Conservation (phyloP, 2,329 filamentous ascomycete genomes). For the Myrmaecium sp. region DNA sequence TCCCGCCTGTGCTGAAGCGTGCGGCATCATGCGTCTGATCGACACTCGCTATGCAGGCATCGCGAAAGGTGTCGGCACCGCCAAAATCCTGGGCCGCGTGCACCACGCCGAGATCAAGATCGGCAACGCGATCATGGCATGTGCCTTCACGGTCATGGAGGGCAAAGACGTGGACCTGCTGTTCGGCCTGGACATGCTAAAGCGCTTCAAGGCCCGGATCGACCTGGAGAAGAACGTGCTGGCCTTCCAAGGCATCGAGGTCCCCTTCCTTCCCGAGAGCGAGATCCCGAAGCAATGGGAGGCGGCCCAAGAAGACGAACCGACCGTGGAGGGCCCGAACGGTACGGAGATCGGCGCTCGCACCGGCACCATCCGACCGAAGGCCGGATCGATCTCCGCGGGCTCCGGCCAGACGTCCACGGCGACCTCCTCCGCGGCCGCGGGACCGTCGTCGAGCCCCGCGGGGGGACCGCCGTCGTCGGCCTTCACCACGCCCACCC, state of each 20-base stretch:
- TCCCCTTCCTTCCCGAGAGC: conserved; percentile 78
- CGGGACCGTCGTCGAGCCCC: conserved; percentile 6
- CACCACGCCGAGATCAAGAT: conserved; percentile 93
- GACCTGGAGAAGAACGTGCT: conserved; percentile 74
- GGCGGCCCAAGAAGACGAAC: conserved; percentile 58
- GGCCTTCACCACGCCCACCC: conserved; percentile 5
- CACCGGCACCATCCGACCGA: conserved; percentile 56
- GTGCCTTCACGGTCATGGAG: conserved; percentile 98
- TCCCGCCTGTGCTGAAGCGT: conserved; percentile 73
- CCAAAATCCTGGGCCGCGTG: conserved; percentile 83
- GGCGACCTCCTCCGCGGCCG: conserved; percentile 26
- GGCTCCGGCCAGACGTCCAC: conserved; percentile 18
- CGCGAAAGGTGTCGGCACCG: conserved; percentile 84
- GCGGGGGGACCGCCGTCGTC: too few relatives aligned
- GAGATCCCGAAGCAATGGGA: conserved; percentile 80
- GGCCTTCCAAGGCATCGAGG: conserved; percentile 73
- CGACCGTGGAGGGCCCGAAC: conserved; percentile 66
- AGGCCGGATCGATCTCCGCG: too few relatives aligned
- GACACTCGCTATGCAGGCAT: conserved; percentile 85
- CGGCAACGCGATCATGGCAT: conserved; percentile 69
- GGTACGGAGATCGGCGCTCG: conserved; percentile 78
- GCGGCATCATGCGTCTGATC: conserved; percentile 90
- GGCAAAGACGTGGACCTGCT: conserved; percentile 90
- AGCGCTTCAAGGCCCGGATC: conserved; percentile 83
- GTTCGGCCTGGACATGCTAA: conserved; percentile 90